Evolutionary conservation across 2,329 filamentous ascomycete genomes (phyloP), one percentile per base, ranked within the genome.

Genomic region (Proliferodiscus dingleyae): DNA sequence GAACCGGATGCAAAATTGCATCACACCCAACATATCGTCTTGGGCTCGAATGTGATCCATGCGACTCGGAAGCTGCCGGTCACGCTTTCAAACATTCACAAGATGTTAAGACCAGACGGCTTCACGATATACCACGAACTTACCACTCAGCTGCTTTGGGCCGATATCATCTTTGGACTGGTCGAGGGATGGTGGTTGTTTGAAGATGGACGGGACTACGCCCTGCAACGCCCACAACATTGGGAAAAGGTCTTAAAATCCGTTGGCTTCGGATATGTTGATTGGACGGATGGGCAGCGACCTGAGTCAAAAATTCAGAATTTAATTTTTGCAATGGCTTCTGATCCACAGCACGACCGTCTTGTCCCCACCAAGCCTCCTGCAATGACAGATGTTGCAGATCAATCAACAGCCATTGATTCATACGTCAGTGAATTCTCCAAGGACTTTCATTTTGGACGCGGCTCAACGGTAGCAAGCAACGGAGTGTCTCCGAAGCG

Each of bases 111-210:
- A 13, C n/a, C 29, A 2, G 43, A 51, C 29, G 55, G 53, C 4
- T 46, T 53, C 30, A 24, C 55, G 3, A 22, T 43, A 3, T 34
- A 56, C 19, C 44, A 51, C 9, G 54, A 55, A 39, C 30, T 56
- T 18, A 8, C 34, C 6, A 37, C 13, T 9, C 9, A 9, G 5
- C 21, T 37, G 23, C 34, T 19, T 22, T 37, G 34, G 34, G 34
- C 23, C 16, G 22, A 58, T 54, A 13, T 22, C 26, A 19, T 37
- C 7, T 52, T 55, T 45, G 52, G 52, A 10, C 42, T 53, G 4
- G 41, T 57, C 4, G 52, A 56, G 29, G 52, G 54, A 6, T 57
- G 56, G 54, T 57, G 53, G 51, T 19, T 49, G 1, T 55, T 55
- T 21, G 47, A 53, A 3, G 57, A 59, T 39, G 54, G 48, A 7